phyloP scores from a whole-genome alignment of 306 rosid genomes.

The Vachellia pachyceras region DNA sequence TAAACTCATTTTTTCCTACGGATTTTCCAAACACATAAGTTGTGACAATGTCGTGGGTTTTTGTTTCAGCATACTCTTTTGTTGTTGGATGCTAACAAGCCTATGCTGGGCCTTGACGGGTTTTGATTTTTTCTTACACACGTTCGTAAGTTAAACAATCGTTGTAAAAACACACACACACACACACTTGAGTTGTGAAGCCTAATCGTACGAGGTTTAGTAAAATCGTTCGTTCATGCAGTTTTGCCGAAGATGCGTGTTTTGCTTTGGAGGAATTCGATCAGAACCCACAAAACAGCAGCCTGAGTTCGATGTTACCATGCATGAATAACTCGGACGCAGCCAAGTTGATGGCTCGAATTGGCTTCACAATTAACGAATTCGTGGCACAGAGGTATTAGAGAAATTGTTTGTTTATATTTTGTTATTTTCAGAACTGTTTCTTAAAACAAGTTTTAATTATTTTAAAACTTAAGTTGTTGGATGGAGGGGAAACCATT shows the following conservation, averaged over 20 bases:
- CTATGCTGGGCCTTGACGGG: constrained; percentile 71
- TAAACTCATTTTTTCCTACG: too few species aligned
- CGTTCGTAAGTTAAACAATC: constrained; percentile 45
- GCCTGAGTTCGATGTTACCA: constrained; percentile 64
- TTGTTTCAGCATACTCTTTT: constrained; percentile 59
- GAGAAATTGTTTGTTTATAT: too few species aligned
- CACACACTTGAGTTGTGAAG: not conserved
- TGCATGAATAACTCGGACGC: constrained; percentile 61
- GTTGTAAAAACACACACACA: constrained; percentile 1
- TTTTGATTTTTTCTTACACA: constrained; percentile 68
- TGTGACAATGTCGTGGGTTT: not conserved
- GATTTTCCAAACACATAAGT: too few species aligned
- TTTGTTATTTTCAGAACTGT: too few species aligned
- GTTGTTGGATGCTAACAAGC: constrained; percentile 71
- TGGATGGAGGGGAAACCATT: too few species aligned
- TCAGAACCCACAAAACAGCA: constrained; percentile 57
- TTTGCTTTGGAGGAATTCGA: constrained; percentile 59
- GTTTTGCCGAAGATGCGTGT: constrained; percentile 75
- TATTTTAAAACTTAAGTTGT: too few species aligned
- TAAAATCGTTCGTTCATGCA: constrained; percentile 33
- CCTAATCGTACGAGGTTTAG: not conserved
- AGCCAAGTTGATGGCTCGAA: constrained; percentile 44
- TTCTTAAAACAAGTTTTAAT: too few species aligned
- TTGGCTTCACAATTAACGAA: constrained; percentile 60
- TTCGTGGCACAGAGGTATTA: constrained; percentile 35